Conservation (phyloP, 176 grass and related monocot genomes). For the Carex pumila region DNA sequence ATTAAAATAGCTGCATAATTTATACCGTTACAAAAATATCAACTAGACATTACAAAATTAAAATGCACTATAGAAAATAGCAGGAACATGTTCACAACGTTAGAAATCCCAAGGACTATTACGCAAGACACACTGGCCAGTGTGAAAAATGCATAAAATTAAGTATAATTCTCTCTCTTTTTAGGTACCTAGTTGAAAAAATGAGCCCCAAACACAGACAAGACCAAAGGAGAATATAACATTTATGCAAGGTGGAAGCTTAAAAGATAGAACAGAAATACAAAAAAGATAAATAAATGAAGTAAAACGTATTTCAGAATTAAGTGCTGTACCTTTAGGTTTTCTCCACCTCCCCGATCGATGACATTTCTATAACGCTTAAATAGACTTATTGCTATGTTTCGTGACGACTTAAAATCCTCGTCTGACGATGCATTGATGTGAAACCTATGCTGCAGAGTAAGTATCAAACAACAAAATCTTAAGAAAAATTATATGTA, state of each 20-base stretch:
- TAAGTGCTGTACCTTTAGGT: slow-evolving; percentile 51
- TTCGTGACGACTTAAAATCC: slow-evolving; percentile 73
- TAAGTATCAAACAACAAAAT: neutral
- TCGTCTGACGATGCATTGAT: slow-evolving; percentile 66
- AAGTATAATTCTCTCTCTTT: neutral
- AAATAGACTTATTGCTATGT: slow-evolving; percentile 80
- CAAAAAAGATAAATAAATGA: slow-evolving; percentile 11
- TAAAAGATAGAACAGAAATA: neutral
- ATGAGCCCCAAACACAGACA: neutral
- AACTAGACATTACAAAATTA: neutral
- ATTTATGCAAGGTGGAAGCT: neutral
- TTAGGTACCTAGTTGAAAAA: neutral
- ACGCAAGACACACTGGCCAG: neutral
- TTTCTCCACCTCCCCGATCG: slow-evolving; percentile 74
- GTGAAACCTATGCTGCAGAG: slow-evolving; percentile 62
- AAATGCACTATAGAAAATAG: neutral
- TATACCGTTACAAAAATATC: slow-evolving; percentile 1
- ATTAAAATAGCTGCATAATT: neutral
- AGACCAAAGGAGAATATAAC: neutral
- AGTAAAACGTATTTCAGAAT: slow-evolving; percentile 15
- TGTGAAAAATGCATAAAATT: neutral
- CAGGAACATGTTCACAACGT: neutral
- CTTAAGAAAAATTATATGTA: neutral
- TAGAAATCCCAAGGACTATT: neutral
- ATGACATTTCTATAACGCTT: slow-evolving; percentile 78